Evolutionary conservation across 2,329 filamentous ascomycete genomes (phyloP), one percentile per base, ranked within the genome.

Genomic region (Rhexocercosporidium sp.): DNA sequence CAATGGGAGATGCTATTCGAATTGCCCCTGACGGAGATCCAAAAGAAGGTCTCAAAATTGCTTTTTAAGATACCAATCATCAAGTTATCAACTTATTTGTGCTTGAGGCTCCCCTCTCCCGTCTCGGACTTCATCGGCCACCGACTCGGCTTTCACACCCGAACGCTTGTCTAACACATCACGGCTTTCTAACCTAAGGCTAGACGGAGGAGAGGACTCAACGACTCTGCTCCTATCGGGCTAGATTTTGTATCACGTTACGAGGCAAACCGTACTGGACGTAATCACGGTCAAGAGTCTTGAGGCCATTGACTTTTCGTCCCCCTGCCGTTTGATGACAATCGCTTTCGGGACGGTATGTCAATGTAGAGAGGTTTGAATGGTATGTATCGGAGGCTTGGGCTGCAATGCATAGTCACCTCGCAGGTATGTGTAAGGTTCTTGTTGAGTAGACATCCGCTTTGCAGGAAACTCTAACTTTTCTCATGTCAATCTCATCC

Each of bases 201-300:
- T 27, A 47, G 18, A 57, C 20, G 20, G 34, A 57, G 3, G 34
- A 37, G 53, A 22, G 20, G 54, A 39, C 22, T 16, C 14, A 8
- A 39, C 2, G n/a, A 25, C 9, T 56, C 51, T 57, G 31, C 54
- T 41, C 16, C 20, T 16, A 39, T 39, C 54, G 54, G 54, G n/a
- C 54, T 34, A 57, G n/a, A 46, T 14, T 41, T 44, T 25, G 57
- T 60, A 31, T 60, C 57, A 46, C 57, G 41, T 31, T 60, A 47
- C 39, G 3, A 60, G 7, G 22, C 39, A 31, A 46, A 18, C 39
- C 57, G 22, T n/a, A 1, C 20, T 12, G 46, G 31, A 46, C 37
- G 25, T 34, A 39, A 60, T 46, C 39, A 29, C 39, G 14, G 39
- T 29, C 20, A 11, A 47, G n/a, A 34, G 37, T 47, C 57, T 29